A percentile compares a stretch with the other conserved stretches of the same genome.
Conservation (phyloP, 768 basidiomycete genomes). For the Porphyrellus cyaneotinctus region DNA sequence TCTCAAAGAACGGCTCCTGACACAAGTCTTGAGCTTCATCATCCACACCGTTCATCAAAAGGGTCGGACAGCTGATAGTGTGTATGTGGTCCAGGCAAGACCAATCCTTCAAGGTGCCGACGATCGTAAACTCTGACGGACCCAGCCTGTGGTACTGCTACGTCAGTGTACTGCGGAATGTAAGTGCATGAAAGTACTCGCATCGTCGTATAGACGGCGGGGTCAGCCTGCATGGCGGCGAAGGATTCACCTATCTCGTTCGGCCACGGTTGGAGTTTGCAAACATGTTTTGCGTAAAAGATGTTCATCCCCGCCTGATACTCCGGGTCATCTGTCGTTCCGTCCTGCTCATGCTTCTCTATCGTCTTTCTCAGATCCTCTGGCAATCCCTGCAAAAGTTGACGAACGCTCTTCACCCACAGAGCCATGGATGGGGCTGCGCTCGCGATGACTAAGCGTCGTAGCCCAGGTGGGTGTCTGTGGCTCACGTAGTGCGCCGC, state of each 20-base stretch:
- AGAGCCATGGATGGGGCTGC: conserved; percentile 31
- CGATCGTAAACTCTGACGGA: conserved; percentile 36
- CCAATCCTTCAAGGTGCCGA: conserved; percentile 45
- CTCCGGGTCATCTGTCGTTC: conserved; percentile 31
- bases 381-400: conserved; percentile 26
- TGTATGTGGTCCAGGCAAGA: conserved; percentile 41
- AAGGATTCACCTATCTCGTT: conserved; percentile 30
- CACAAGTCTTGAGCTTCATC: conserved; percentile 38
- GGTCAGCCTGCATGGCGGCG: conserved; percentile 23
- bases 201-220: conserved; percentile 34
- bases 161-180: neutral
- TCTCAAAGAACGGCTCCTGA: conserved; percentile 31
- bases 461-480: conserved; percentile 38
- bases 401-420: conserved; percentile 25
- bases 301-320: conserved; percentile 29
- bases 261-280: conserved; percentile 33
- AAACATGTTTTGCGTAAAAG: conserved; percentile 35
- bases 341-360: conserved; percentile 31
- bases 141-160: conserved; percentile 6
- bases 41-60: conserved; percentile 37
- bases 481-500: conserved; percentile 38
- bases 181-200: conserved; percentile 12
- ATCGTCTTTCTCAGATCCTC: conserved; percentile 25
- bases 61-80: conserved; percentile 36
- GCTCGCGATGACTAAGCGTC: conserved; percentile 33